Conservation (phyloP, 2,329 filamentous ascomycete species). For the Aureobasidium sp. region DNA sequence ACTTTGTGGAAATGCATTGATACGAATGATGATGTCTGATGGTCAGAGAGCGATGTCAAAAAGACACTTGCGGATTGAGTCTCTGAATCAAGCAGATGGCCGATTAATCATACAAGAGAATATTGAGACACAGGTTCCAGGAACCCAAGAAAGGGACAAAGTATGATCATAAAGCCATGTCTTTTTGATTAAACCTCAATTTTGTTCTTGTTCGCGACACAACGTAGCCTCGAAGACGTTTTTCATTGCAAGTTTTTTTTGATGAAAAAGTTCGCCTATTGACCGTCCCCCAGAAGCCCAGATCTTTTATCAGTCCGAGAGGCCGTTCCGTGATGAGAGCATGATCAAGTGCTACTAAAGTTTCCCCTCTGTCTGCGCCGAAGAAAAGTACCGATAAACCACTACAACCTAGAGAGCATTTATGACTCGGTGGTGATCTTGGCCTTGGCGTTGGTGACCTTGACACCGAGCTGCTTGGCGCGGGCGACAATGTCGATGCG, state of each 20-base stretch:
- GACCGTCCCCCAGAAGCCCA: slow-evolving; percentile 6
- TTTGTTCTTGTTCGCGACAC: slow-evolving; percentile 6
- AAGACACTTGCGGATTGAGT: too few relatives aligned
- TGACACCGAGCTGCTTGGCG: slow-evolving; percentile 97
- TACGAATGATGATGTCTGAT: too few relatives aligned
- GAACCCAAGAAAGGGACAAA: too few relatives aligned
- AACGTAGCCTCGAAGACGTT: slow-evolving; percentile 11
- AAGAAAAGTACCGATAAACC: slow-evolving; percentile 2
- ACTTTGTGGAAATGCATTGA: too few relatives aligned
- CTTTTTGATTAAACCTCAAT: slow-evolving; percentile 5
- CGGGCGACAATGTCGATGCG: slow-evolving; percentile 94
- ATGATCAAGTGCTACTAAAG: slow-evolving; percentile 6
- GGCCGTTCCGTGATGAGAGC: slow-evolving; percentile 5
- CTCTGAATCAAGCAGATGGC: too few relatives aligned
- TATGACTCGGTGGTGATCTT: slow-evolving; percentile 92
- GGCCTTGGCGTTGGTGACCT: slow-evolving; percentile 99
- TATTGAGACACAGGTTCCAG: too few relatives aligned
- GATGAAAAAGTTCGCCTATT: slow-evolving; percentile 12
- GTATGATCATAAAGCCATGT: slow-evolving; percentile 9
- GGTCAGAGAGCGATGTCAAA: too few relatives aligned
- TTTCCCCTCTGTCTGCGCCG: not conserved
- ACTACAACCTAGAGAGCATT: slow-evolving; percentile 12
- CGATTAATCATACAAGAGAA: too few relatives aligned
- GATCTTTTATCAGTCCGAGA: slow-evolving; percentile 1
- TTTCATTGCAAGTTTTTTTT: slow-evolving; percentile 9